phyloP scores from a whole-genome alignment of 805 yeast genomes.

The Saccharomyces jurei region DNA sequence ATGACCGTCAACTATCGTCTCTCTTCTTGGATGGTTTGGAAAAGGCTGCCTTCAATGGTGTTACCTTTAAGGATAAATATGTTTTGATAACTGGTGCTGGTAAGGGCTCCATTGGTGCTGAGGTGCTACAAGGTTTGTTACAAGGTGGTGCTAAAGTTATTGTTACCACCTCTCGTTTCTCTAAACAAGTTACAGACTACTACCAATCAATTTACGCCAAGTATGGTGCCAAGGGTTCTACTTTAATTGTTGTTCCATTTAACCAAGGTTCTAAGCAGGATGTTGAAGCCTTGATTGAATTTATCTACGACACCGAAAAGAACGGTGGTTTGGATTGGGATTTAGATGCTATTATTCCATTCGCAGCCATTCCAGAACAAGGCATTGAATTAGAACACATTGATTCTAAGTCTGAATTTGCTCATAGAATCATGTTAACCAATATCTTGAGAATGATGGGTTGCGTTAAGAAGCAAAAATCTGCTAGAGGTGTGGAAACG shows the following conservation, averaged over 20 bases:
- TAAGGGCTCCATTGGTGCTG: constrained; percentile 97
- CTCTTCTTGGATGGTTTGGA: constrained; percentile 84
- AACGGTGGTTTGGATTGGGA: constrained; percentile 97
- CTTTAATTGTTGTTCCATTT: constrained; percentile 93
- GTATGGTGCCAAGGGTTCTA: constrained; percentile 86
- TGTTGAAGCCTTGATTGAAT: constrained; percentile 75
- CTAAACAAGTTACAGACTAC: constrained; percentile 88
- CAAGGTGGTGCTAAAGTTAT: constrained; percentile 97
- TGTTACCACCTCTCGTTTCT: constrained; percentile 93
- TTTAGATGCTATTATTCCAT: constrained; percentile 90
- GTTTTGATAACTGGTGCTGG: constrained; percentile 98
- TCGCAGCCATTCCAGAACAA: constrained; percentile 98
- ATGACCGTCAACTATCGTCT: constrained; percentile 71
- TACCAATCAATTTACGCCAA: constrained; percentile 90
- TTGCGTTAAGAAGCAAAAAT: constrained; percentile 76
- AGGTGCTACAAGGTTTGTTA: constrained; percentile 85
- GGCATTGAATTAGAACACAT: constrained; percentile 91
- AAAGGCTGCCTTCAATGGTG: constrained; percentile 89
- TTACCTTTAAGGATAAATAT: constrained; percentile 78
- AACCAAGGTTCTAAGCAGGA: constrained; percentile 97
- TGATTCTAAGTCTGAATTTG: constrained; percentile 92
- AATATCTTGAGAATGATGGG: constrained; percentile 90
- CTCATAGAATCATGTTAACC: constrained; percentile 97
- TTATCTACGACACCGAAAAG: constrained; percentile 75
- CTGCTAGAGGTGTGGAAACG: constrained; percentile 68